A percentile compares a stretch with the other conserved stretches of the same genome.
Evolutionary conservation across 768 basidiomycete species (phyloP).

Genomic region (Tulasnella sp.): DNA sequence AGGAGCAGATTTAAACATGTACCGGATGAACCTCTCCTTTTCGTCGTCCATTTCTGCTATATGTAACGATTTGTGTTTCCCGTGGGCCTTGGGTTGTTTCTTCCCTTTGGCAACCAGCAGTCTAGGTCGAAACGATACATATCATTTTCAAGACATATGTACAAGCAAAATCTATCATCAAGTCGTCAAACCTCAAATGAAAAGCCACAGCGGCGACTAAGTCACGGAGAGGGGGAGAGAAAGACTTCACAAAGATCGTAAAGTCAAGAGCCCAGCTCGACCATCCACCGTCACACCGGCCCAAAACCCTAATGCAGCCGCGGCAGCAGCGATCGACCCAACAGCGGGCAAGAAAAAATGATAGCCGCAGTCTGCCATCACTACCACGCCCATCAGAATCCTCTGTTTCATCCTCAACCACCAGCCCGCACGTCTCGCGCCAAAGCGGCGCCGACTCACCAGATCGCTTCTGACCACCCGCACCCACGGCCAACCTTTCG

Average conservation of each 20-base stretch:
- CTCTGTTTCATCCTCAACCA: not conserved
- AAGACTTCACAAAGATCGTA: not conserved
- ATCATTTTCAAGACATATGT: too few relatives aligned
- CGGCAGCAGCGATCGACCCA: not conserved
- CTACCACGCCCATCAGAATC: not conserved
- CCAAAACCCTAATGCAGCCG: slow-evolving; percentile 4
- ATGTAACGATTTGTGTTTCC: too few relatives aligned
- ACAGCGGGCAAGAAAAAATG: not conserved
- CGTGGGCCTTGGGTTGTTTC: too few relatives aligned
- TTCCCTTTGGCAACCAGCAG: too few relatives aligned
- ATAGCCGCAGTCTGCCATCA: not conserved
- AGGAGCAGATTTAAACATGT: too few relatives aligned
- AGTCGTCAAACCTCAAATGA: too few relatives aligned
- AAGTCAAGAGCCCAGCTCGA: not conserved
- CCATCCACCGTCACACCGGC: not conserved
- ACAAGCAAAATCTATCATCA: too few relatives aligned
- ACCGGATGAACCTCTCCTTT: too few relatives aligned
- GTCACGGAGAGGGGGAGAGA: slow-evolving; percentile 36
- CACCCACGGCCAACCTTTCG: not conserved
- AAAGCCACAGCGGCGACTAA: too few relatives aligned
- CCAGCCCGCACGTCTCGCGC: not conserved
- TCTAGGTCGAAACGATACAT: too few relatives aligned
- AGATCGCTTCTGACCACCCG: not conserved
- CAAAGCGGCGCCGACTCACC: not conserved
- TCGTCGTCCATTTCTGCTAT: too few relatives aligned